These are phyloP conservation scores for Tubosaeta sp. DNA, from an alignment of 768 basidiomycete genomes.

Conservation along the genomic window DNA sequence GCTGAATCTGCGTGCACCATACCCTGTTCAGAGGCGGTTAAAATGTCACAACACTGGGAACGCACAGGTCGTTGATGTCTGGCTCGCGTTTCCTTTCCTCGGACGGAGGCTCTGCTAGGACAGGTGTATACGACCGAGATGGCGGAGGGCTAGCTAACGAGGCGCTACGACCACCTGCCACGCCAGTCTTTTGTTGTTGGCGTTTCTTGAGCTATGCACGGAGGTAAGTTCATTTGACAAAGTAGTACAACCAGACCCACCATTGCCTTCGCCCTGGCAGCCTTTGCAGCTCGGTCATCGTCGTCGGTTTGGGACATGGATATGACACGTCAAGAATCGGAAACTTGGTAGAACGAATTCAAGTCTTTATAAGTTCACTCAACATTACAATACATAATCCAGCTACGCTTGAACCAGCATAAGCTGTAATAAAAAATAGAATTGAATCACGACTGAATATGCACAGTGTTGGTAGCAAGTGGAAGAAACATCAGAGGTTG, in stretches of 20 bases:
- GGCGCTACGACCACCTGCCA: conserved; percentile 33
- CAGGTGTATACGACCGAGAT: conserved; percentile 51
- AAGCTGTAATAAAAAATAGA: conserved; percentile 20
- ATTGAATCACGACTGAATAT: conserved; percentile 41
- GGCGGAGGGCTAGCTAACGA: conserved; percentile 42
- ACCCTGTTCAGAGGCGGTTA: conserved; percentile 3
- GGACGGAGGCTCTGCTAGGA: conserved; percentile 39
- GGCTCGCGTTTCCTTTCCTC: conserved; percentile 42
- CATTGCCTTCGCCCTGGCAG: conserved; percentile 81
- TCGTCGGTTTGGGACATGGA: conserved; percentile 53
- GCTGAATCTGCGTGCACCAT: conserved; percentile 37
- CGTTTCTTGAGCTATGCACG: conserved; percentile 69
- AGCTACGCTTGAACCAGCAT: not conserved
- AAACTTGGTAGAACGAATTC: conserved; percentile 4
- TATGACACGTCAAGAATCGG: conserved; percentile 3
- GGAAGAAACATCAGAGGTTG: conserved; percentile 33
- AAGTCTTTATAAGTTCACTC: conserved; percentile 3
- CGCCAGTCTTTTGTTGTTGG: conserved; percentile 60
- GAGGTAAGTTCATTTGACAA: conserved; percentile 2
- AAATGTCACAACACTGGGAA: conserved; percentile 11
- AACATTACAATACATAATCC: not conserved
- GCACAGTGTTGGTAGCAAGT: conserved; percentile 40
- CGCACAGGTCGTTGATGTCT: conserved; percentile 65
- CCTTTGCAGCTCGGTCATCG: conserved; percentile 73
- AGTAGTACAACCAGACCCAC: conserved; percentile 36